Evolutionary conservation across 177 flowering plant species (phyloP), one percentile per base, ranked within the genome.

Genomic region (Vitis hybrid): DNA sequence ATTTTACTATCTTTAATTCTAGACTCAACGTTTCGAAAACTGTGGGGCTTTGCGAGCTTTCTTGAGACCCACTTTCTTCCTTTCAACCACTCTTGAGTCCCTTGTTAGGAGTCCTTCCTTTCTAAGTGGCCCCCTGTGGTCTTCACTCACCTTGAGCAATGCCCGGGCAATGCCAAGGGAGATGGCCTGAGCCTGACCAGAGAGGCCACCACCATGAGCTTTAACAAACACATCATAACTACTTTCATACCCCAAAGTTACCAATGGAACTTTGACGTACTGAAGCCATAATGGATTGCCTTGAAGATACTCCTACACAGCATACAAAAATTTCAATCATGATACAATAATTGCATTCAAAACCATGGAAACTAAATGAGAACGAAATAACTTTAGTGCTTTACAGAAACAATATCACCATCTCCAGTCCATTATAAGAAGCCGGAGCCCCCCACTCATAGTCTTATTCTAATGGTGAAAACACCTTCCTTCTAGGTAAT

Each of bases 101-200:
- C 99, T 88, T 0, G 97, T 96, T 39, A 96, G 81, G 59, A 96
- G 93, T 29, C 97, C 97, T 81, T 92, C 92, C 75, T 82, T 78
- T 71, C 85, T 91, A 60, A 93, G 76, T 67, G 97, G 88, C 11
- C 60, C 1, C 67, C 98, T 82, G 80, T 91, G 86, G 78, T 79
- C 78, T 66, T 80, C 92, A 62, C 88, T 90, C 70, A 93, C 87
- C 83, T 89, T 91, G n/a, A 95, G 85, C 81, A 93, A 72, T 10
- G 98, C 99, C 33, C 98, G 89, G 65, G 97, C 97, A 73, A 93
- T 69, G 19, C 99, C 99, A 67, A 93, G 93, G 65, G 94, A 80
- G 63, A 95, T 92, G 13, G 98, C 99, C 80, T 95, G 99, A 68
- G 99, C 94, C 81, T 93, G 98, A 67, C 99, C 99, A 52, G 97